phyloP scores from a whole-genome alignment of 768 basidiomycete genomes.

The Suillus bovinus region DNA sequence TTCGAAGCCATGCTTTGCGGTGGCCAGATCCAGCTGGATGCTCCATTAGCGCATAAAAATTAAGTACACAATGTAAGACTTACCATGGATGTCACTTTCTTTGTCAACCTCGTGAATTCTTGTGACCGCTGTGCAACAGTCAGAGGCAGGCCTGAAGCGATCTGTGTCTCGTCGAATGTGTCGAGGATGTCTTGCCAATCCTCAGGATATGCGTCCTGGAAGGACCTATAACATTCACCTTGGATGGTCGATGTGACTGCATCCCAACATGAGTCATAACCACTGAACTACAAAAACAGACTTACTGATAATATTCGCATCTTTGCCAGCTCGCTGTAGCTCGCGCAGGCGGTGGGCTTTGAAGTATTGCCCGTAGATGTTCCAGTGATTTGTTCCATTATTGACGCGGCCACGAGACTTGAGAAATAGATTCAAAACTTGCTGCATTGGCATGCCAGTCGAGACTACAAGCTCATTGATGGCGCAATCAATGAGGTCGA shows the following conservation, averaged over 20 bases:
- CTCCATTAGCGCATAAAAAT: not conserved
- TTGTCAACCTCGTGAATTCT: not conserved
- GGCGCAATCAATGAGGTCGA: too few species aligned
- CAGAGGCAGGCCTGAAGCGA: too few species aligned
- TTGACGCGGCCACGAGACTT: too few species aligned
- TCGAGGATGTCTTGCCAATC: not conserved
- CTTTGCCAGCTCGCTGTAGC: not conserved
- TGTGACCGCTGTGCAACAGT: not conserved
- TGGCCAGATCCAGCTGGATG: slow-evolving; percentile 7
- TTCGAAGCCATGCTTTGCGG: slow-evolving; percentile 14
- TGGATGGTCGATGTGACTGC: not conserved
- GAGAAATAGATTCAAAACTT: too few species aligned
- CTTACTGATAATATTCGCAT: not conserved
- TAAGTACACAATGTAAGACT: not conserved
- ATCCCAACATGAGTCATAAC: not conserved
- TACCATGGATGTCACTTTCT: not conserved
- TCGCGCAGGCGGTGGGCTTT: too few species aligned
- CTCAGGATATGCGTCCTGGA: not conserved
- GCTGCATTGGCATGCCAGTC: too few species aligned
- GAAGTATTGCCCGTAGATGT: too few species aligned
- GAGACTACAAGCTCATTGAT: too few species aligned
- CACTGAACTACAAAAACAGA: not conserved
- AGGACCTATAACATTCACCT: not conserved
- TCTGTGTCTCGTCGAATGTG: not conserved
- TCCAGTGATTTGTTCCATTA: too few species aligned